Conservation (phyloP, 768 basidiomycete species). For the Boletales sp. region DNA sequence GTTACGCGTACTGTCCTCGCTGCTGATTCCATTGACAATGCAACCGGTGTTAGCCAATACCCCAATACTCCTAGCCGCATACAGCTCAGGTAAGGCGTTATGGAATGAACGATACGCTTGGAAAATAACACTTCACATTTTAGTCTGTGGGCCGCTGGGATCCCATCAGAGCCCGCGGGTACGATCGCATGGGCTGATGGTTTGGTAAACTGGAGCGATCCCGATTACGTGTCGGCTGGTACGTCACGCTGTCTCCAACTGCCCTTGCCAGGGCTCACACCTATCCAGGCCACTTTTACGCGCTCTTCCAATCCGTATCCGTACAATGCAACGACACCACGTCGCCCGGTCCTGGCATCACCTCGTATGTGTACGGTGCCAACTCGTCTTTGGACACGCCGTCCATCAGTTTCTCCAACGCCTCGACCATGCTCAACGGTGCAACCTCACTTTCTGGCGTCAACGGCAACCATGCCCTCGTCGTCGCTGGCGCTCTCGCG, state of each 20-base stretch:
- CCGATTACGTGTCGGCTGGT: conserved; percentile 71
- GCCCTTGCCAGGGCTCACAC: background rate
- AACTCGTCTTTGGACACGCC: conserved; percentile 55
- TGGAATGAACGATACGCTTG: background rate
- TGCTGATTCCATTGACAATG: conserved; percentile 48
- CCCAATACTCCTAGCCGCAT: conserved; percentile 79
- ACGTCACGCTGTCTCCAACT: conserved; percentile 6
- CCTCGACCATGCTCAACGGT: conserved; percentile 50
- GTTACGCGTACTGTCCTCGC: conserved; percentile 66
- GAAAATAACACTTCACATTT: conserved; percentile 1
- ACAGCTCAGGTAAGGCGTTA: conserved; percentile 61
- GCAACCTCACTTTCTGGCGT: conserved; percentile 9
- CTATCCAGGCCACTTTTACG: conserved; percentile 62
- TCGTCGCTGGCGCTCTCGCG: conserved; percentile 11
- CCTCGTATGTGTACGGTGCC: conserved; percentile 61
- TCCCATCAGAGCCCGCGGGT: conserved; percentile 54
- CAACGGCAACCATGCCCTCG: conserved; percentile 9
- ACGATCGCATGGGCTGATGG: conserved; percentile 80
- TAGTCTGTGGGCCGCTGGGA: conserved; percentile 82
- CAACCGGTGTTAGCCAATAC: conserved; percentile 56
- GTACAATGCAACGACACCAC: conserved; percentile 59
- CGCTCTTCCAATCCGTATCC: conserved; percentile 56
- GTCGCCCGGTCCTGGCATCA: conserved; percentile 41
- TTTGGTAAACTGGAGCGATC: conserved; percentile 78
- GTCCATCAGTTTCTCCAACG: conserved; percentile 54